Base-by-base conservation (phyloP, 225 moss, liverwort and hornwort genomes). In the Lunularia cruciata region DNA sequence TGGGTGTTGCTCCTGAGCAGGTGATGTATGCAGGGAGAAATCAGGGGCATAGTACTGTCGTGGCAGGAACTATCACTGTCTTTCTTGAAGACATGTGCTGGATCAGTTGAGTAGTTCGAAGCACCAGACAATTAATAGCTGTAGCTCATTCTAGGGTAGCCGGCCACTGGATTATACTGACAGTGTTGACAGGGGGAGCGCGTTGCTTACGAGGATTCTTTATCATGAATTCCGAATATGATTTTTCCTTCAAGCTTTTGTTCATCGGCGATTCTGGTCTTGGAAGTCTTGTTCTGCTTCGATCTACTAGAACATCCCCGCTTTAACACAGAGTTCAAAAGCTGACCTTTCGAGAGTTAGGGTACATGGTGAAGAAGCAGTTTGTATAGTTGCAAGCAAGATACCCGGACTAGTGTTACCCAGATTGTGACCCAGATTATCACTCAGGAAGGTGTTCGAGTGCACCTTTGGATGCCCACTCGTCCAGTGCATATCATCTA, bases 221-320 rank as follows among this genome's bases (percentile, higher is more conserved):
- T 46, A 46, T 33, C 45, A 31, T 48, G 65, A 65, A 65, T 48
- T 65, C 47, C 48, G 46, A 33, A 47, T 47, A 30, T 69, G 65
- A 48, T 19, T 69, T 36, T 56, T 31, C 27, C 30, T 69, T 69
- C 40, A 54, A 55, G 56, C 68, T 69, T 42, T 69, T 69, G 49
- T 43, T 55, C 23, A 74, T 80, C 51, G 58, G 60, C 26, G 71
- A 72, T 32, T 49, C 46, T 61, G 46, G 71, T 43, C 39, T 61
- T 54, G 58, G 46, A 73, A 73, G 39, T 65, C 73, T 63, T 73
- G 73, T 65, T 66, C 64, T 73, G 73, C 73, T 73, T 54, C 63
- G 65, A 52, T 55, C 55, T 66, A 64, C 65, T 65, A 48, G 45
- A 65, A 65, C 60, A 47, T 65, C 65, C 65, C 65, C 47, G 65